A percentile compares a stretch with the other conserved stretches of the same genome.
Conservation (phyloP, 345 rosid genomes). For the Turnera subulata region DNA sequence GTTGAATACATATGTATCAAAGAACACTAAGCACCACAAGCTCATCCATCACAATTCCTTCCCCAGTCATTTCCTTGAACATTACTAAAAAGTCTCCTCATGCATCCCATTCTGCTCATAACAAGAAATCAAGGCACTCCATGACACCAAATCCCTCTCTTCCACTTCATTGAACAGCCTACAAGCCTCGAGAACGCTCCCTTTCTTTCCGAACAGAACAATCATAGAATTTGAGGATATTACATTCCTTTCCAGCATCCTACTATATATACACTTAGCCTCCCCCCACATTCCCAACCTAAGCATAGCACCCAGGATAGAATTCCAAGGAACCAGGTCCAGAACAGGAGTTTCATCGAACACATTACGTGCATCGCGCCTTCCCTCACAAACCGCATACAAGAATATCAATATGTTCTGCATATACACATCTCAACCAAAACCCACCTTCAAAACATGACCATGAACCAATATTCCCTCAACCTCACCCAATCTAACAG, state of each 20-base stretch:
- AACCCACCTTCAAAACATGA: conserved; percentile 42
- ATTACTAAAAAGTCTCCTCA: conserved; percentile 34
- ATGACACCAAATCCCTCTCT: conserved; percentile 46
- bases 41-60: conserved; percentile 40
- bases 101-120: conserved; percentile 44
- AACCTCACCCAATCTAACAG: conserved; percentile 28
- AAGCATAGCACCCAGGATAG: conserved; percentile 53
- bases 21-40: conserved; percentile 44
- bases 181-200: conserved; percentile 36
- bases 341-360: conserved; percentile 43
- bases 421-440: conserved; percentile 42
- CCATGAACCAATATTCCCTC: conserved; percentile 47
- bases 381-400: conserved; percentile 43
- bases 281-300: conserved; percentile 35
- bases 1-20: conserved; percentile 50
- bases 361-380: conserved; percentile 36
- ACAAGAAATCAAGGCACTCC: conserved; percentile 59
- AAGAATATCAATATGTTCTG: conserved; percentile 44
- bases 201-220: conserved; percentile 43
- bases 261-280: conserved; percentile 35
- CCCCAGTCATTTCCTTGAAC: conserved; percentile 35
- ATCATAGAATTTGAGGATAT: conserved; percentile 65
- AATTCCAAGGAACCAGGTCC: conserved; percentile 62
- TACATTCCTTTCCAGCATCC: conserved; percentile 44
- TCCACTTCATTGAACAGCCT: conserved; percentile 39